Conservation (phyloP, 2,329 filamentous ascomycete species). For the Alternaria brassicae region DNA sequence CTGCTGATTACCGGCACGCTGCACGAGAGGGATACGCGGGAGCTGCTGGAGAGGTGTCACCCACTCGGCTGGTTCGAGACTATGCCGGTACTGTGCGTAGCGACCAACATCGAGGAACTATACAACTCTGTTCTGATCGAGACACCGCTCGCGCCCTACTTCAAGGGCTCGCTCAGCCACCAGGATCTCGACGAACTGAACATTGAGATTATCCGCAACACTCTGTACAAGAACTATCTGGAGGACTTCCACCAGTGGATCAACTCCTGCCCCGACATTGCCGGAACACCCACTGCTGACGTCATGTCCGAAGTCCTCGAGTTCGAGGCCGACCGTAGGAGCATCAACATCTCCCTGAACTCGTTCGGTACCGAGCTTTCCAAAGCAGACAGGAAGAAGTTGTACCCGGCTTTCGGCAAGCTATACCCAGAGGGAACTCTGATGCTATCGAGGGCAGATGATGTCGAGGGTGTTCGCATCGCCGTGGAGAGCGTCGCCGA, state of each 20-base stretch:
- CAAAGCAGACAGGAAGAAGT: constrained; percentile 92
- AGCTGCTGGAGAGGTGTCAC: constrained; percentile 94
- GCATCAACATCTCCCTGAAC: constrained; percentile 99
- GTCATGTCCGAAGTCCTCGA: constrained; percentile 96
- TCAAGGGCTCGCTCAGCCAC: constrained; percentile 95
- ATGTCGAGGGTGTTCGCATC: constrained; percentile 89
- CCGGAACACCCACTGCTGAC: constrained; percentile 86
- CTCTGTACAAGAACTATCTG: constrained; percentile 98
- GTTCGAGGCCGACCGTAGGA: constrained; percentile 94
- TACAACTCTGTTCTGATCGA: constrained; percentile 98
- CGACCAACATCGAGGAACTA: constrained; percentile 97
- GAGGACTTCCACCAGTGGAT: constrained; percentile 97
- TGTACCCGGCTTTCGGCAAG: constrained; percentile 90
- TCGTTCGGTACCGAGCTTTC: constrained; percentile 96
- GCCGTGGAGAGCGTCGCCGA: constrained; percentile 92
- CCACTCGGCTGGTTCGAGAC: constrained; percentile 99
- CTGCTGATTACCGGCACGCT: constrained; percentile 97
- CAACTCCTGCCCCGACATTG: constrained; percentile 85
- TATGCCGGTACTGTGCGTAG: constrained; percentile 96
- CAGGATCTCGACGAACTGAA: constrained; percentile 98
- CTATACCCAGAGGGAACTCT: constrained; percentile 93
- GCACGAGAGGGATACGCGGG: constrained; percentile 94
- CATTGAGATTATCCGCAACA: constrained; percentile 99
- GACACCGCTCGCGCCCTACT: constrained; percentile 93
- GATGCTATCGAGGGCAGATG: constrained; percentile 94